These are phyloP conservation scores for Aspergillus coremiiformis DNA, from an alignment of 495 filamentous ascomycete species.

Conservation along the genomic window DNA sequence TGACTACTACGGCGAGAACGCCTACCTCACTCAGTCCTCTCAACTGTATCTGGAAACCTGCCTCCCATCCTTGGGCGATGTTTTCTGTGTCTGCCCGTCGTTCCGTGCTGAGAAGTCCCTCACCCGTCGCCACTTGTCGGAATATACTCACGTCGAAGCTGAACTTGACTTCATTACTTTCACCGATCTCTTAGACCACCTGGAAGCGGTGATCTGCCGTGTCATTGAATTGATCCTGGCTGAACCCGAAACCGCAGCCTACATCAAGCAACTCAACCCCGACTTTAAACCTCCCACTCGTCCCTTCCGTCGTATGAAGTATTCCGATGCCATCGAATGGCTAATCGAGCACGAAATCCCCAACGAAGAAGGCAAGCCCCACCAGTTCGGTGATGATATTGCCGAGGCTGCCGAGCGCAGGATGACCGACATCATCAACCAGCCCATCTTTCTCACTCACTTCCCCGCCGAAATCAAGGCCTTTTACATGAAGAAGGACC, in stretches of 20 bases:
- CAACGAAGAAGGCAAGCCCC: constrained; percentile 86
- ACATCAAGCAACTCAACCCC: constrained; percentile 80
- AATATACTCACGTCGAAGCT: constrained; percentile 96
- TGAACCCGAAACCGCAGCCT: constrained; percentile 59
- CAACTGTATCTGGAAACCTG: constrained; percentile 98
- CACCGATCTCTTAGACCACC: constrained; percentile 80
- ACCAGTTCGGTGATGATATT: constrained; percentile 94
- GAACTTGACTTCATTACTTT: constrained; percentile 96
- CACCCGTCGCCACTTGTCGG: constrained; percentile 87
- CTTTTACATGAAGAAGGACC: constrained; percentile 98
- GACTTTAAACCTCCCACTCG: constrained; percentile 74
- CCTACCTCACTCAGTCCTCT: constrained; percentile 93
- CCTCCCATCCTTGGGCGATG: constrained; percentile 81
- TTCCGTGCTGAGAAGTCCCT: constrained; percentile 97
- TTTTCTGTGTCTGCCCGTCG: constrained; percentile 96
- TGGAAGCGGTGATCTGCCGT: constrained; percentile 81
- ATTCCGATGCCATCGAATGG: constrained; percentile 91
- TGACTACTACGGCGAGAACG: constrained; percentile 88
- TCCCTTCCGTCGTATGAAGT: constrained; percentile 93
- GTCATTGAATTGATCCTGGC: constrained; percentile 71
- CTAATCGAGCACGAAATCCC: constrained; percentile 76
- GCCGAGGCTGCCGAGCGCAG: constrained; percentile 93
- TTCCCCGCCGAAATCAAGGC: constrained; percentile 98
- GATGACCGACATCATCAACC: constrained; percentile 95
- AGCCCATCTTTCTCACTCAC: constrained; percentile 92